These are phyloP conservation scores for Tricholoma saponaceum DNA, from an alignment of 768 basidiomycete species.

Conservation along the genomic window DNA sequence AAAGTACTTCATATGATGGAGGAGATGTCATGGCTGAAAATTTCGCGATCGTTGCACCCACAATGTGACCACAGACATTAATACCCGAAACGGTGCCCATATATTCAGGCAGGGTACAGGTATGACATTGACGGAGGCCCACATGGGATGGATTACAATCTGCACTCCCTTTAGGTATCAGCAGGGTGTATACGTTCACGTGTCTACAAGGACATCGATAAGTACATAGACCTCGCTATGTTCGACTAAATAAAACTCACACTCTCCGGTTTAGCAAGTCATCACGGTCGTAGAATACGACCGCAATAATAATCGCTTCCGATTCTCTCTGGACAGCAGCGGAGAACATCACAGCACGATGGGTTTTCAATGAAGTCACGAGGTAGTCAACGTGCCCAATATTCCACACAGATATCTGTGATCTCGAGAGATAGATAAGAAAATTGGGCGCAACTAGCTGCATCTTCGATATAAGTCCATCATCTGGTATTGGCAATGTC, in stretches of 20 bases:
- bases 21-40: conserved; percentile 11
- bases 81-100: conserved; percentile 22
- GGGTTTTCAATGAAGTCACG: conserved; percentile 23
- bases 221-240: not conserved
- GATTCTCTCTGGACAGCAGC: conserved; percentile 23
- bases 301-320: conserved; percentile 6
- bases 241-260: not conserved
- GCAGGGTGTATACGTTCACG: conserved; percentile 19
- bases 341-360: conserved; percentile 27
- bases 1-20: conserved; percentile 21
- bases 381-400: conserved; percentile 22
- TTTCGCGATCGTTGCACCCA: conserved; percentile 19
- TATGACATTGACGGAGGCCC: conserved; percentile 5
- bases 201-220: not conserved
- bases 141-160: conserved; percentile 1
- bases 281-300: conserved; percentile 8
- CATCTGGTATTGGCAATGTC: conserved; percentile 29
- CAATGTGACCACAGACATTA: conserved; percentile 21
- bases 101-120: conserved; percentile 9
- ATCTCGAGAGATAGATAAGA: conserved; percentile 29
- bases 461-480: conserved; percentile 40
- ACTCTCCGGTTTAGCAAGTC: not conserved
- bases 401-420: conserved; percentile 43
- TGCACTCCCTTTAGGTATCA: conserved; percentile 8
- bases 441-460: conserved; percentile 49